Percentiles rank a stretch among this genome's conserved stretches.
These are phyloP conservation scores for Claviceps paspali DNA, from an alignment of 2,329 filamentous ascomycete species.

Conservation along the genomic window DNA sequence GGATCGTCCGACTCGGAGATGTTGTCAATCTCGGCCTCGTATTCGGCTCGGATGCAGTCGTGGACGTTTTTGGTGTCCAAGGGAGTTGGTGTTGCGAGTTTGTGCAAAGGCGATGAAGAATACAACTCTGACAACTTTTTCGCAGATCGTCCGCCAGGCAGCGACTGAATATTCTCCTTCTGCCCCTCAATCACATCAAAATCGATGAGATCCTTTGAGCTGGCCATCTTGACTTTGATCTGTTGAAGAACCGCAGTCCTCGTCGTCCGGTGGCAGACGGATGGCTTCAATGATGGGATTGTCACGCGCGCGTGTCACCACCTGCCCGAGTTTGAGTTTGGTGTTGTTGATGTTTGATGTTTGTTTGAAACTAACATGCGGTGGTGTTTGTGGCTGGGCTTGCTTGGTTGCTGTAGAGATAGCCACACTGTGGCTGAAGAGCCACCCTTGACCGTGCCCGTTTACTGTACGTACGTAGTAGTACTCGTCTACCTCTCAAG, in stretches of 20 bases:
- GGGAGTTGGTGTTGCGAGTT: slow-evolving; percentile 47
- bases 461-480: too few relatives aligned
- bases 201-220: slow-evolving; percentile 41
- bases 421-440: slow-evolving; percentile 4
- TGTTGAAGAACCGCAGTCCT: slow-evolving; percentile 7
- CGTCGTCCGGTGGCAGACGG: neutral
- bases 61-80: slow-evolving; percentile 63
- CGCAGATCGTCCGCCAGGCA: slow-evolving; percentile 77
- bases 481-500: neutral
- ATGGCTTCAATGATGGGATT: neutral
- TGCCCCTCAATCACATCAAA: slow-evolving; percentile 93
- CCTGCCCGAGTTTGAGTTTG: neutral
- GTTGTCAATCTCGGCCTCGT: slow-evolving; percentile 65
- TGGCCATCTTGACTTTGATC: slow-evolving; percentile 28
- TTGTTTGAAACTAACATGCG: neutral
- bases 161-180: slow-evolving; percentile 94
- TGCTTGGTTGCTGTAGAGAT: slow-evolving; percentile 7
- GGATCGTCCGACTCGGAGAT: slow-evolving; percentile 87
- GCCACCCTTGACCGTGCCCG: neutral
- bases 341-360: slow-evolving; percentile 12
- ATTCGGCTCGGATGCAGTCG: slow-evolving; percentile 66
- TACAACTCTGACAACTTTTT: slow-evolving; percentile 74
- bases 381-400: neutral
- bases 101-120: slow-evolving; percentile 48
- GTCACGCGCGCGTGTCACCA: neutral